Evolutionary conservation across 176 grass and related monocot species (phyloP), one percentile per base, ranked within the genome.

Genomic region (Rhynchospora breviuscula): DNA sequence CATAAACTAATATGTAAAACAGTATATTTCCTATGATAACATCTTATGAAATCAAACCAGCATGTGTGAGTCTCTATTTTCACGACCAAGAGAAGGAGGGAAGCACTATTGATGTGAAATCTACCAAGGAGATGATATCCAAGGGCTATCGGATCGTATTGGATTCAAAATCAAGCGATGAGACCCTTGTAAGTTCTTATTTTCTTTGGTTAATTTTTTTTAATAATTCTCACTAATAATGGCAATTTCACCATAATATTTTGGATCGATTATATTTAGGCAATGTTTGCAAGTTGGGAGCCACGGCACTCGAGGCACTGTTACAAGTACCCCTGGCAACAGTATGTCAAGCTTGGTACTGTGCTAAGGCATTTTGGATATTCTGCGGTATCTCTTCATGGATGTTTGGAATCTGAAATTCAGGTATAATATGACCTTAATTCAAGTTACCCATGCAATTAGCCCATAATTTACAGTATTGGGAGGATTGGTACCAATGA

Each of bases 241-340:
- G 61, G 59, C 17, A 67, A 74, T 13, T 48, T 29, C n/a, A 31
- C 10, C 48, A 6, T 29, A 12, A 52, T 73, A 73, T 76, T 54
- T 76, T 54, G 72, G 49, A 31, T 47, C 12, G 53, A 76, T 52
- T 84, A 80, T 87, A 35, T 2, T 9, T 89, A 98, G 95, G 95
- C 92, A 87, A 79, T 88, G 17, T 98, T 93, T 86, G 95, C 92
- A 84, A 95, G 95, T 86, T 98, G 95, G 95, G 95, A 98, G 76
- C 95, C 95, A 54, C 90, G 92, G 81, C 92, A 98, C 83, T 91
- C 95, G 0, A 91, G 82, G 88, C 90, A 90, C 59, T 95, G 95
- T 46, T 91, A 98, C 75, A 98, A 88, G 68, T 95, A 94, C 63
- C 95, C 95, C 82, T 91, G 92, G 90, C 90, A 93, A 84, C 94